Percentiles rank a stretch among this genome's conserved stretches.
Conservation (phyloP, 2,329 filamentous ascomycete genomes). For the Ascochyta lentis region DNA sequence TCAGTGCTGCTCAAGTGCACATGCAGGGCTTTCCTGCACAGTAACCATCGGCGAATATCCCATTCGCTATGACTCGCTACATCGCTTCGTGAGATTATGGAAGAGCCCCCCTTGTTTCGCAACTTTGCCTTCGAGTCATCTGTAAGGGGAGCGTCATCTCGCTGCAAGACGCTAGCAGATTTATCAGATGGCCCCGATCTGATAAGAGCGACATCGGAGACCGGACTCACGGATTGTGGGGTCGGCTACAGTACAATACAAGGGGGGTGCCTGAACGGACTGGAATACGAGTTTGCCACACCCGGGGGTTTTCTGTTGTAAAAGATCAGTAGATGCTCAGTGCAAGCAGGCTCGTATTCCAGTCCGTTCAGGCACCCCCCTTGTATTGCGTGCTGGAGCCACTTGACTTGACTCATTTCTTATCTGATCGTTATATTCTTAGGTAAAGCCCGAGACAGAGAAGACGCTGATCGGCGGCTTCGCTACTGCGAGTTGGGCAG, state of each 20-base stretch:
- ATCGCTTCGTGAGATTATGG: conserved; percentile 2
- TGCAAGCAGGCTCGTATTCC: no score
- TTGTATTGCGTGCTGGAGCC: conserved; percentile 7
- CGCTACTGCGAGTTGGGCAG: no score
- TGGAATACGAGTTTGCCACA: no score
- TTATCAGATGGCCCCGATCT: conserved; percentile 16
- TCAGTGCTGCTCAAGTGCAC: background rate
- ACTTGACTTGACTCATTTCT: conserved; percentile 1
- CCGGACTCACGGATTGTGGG: conserved; percentile 12
- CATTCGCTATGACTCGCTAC: background rate
- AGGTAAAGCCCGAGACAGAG: background rate
- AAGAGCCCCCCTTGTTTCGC: background rate
- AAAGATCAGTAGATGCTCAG: no score
- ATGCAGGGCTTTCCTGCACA: background rate
- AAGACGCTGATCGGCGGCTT: background rate
- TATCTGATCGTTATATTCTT: conserved; percentile 8
- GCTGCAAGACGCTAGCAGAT: background rate
- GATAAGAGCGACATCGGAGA: conserved; percentile 18
- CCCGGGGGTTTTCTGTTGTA: no score
- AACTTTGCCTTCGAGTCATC: background rate
- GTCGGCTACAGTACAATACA: background rate
- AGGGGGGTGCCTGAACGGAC: no score
- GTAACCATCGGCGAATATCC: background rate
- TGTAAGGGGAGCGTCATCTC: no score
- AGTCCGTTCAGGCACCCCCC: no score